phyloP scores from a whole-genome alignment of 2,329 filamentous ascomycete species.

The Chrysoporthe austroafricana region DNA sequence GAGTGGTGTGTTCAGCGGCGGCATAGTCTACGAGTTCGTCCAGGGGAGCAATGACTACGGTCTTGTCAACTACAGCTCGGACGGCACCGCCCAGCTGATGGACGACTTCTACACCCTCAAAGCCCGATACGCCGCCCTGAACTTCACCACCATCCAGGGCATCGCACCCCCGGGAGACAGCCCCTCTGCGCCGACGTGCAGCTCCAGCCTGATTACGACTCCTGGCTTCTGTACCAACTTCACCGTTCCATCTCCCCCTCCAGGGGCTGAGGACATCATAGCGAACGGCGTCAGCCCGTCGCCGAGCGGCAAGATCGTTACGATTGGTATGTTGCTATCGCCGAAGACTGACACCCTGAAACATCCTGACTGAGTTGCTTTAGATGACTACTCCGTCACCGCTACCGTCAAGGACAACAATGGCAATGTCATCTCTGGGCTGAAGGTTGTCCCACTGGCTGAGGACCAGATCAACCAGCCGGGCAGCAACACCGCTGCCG shows the following conservation, averaged over 20 bases:
- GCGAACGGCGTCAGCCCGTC: constrained; percentile 72
- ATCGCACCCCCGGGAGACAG: constrained; percentile 60
- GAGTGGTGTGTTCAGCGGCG: constrained; percentile 71
- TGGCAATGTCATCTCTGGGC: constrained; percentile 59
- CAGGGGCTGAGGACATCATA: constrained; percentile 73
- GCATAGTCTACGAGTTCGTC: constrained; percentile 80
- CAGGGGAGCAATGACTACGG: constrained; percentile 71
- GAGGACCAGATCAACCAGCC: constrained; percentile 50
- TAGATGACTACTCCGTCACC: constrained; percentile 53
- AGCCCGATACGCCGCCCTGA: constrained; percentile 73
- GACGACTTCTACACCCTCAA: constrained; percentile 75
- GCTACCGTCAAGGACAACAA: constrained; percentile 65
- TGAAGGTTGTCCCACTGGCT: constrained; percentile 53
- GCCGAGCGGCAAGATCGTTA: constrained; percentile 67
- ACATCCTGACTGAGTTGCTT: neutral
- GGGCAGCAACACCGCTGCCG: constrained; percentile 43
- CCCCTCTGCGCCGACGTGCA: constrained; percentile 65
- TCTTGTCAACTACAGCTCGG: constrained; percentile 64
- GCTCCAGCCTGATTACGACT: constrained; percentile 63
- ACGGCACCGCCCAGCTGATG: constrained; percentile 61
- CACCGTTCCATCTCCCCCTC: constrained; percentile 70
- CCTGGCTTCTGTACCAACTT: constrained; percentile 78
- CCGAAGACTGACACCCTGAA: neutral
- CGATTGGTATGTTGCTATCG: constrained; percentile 45
- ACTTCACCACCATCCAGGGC: constrained; percentile 69